Conservation (phyloP, 768 basidiomycete genomes). For the Coprinopsis cinerea region DNA sequence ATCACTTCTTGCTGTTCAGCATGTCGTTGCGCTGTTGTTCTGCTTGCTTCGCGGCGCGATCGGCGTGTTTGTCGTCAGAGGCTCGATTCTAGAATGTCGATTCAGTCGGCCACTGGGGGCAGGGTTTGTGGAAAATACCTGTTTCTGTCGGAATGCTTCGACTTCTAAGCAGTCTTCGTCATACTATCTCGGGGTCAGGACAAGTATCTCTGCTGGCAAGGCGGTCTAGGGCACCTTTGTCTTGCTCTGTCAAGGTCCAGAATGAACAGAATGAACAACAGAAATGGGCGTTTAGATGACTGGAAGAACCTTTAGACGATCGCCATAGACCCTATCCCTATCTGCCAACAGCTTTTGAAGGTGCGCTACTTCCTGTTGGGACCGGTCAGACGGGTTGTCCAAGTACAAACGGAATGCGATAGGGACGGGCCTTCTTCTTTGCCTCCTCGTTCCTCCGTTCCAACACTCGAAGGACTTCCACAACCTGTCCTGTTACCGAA, state of each 20-base stretch:
- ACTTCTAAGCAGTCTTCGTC: constrained; percentile 74
- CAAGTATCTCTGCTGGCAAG: neutral
- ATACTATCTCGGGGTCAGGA: constrained; percentile 43
- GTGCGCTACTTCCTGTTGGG: constrained; percentile 54
- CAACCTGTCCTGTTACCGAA: constrained; percentile 48
- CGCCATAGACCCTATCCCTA: constrained; percentile 59
- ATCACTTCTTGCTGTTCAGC: constrained; percentile 76
- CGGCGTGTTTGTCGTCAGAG: constrained; percentile 70
- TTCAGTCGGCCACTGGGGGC: constrained; percentile 1
- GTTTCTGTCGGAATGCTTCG: constrained; percentile 72
- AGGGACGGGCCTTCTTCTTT: constrained; percentile 54
- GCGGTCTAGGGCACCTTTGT: constrained; percentile 43
- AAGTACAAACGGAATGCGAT: neutral
- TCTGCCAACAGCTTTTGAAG: constrained; percentile 68
- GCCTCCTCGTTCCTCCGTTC: constrained; percentile 60
- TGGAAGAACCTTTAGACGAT: constrained; percentile 57
- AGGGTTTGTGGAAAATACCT: constrained; percentile 38
- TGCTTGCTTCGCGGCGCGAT: constrained; percentile 64
- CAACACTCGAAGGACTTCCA: constrained; percentile 54
- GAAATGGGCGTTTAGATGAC: constrained; percentile 6
- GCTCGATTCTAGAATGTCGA: constrained; percentile 45
- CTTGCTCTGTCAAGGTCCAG: constrained; percentile 39
- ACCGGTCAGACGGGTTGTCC: neutral
- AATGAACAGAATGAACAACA: neutral
- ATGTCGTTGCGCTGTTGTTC: constrained; percentile 75